Evolutionary conservation across 2,329 filamentous ascomycete species (phyloP).

Genomic region (Colletotrichum camelliae): DNA sequence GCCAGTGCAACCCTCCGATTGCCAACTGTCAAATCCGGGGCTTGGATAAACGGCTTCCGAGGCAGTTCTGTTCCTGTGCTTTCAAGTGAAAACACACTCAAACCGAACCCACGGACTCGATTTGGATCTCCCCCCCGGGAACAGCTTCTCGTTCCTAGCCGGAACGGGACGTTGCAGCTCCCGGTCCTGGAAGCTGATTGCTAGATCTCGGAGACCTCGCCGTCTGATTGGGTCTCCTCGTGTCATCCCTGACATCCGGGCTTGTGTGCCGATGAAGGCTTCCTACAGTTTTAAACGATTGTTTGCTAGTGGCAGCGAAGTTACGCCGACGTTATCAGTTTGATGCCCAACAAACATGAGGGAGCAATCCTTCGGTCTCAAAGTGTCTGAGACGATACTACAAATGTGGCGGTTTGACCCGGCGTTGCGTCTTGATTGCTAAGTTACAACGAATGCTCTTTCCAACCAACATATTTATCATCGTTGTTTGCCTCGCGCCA

Average conservation of each 20-base stretch:
- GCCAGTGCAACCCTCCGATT: constrained; percentile 5
- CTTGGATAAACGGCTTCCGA: not conserved
- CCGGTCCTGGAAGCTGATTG: not conserved
- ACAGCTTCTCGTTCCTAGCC: not conserved
- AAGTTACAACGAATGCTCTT: not conserved
- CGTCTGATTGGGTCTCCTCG: not conserved
- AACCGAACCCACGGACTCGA: not conserved
- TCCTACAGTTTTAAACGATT: constrained; percentile 2
- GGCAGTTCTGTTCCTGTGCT: not conserved
- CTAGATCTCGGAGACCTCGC: constrained; percentile 2
- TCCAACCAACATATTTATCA: not conserved
- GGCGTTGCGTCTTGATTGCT: not conserved
- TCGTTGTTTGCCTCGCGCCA: not conserved
- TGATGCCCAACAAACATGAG: not conserved
- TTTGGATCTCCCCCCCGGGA: not conserved
- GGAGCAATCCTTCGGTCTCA: not conserved
- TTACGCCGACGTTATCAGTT: not conserved
- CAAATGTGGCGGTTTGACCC: not conserved
- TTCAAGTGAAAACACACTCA: not conserved
- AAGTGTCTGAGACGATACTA: not conserved
- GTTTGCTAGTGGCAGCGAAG: constrained; percentile 5
- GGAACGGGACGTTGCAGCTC: constrained; percentile 9
- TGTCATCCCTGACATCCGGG: not conserved
- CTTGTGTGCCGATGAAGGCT: not conserved
- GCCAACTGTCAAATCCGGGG: not conserved